phyloP scores from a whole-genome alignment of 164 flowering plant genomes.

The Umbellularia californica region DNA sequence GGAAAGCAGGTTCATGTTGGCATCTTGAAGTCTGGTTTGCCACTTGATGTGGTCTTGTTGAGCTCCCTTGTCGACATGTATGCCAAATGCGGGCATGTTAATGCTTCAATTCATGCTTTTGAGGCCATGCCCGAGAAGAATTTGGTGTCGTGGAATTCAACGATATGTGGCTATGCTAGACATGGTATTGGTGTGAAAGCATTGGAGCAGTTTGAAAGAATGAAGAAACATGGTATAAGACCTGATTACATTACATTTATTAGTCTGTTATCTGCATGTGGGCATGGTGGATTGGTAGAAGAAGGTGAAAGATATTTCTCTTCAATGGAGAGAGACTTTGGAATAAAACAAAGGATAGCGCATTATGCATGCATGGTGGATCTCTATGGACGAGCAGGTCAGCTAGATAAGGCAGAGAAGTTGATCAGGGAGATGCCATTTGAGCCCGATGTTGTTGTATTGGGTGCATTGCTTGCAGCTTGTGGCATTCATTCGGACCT shows the following conservation, averaged over 20 bases:
- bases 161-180: conserved; percentile 55
- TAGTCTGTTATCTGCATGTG: conserved; percentile 53
- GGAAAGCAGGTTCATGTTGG: conserved; percentile 46
- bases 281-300: conserved; percentile 45
- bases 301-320: conserved; percentile 42
- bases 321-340: conserved; percentile 35
- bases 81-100: conserved; percentile 51
- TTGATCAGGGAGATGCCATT: conserved; percentile 46
- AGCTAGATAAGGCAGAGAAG: conserved; percentile 42
- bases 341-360: conserved; percentile 34
- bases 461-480: conserved; percentile 69
- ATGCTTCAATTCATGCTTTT: conserved; percentile 36
- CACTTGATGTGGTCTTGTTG: conserved; percentile 32
- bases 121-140: conserved; percentile 31
- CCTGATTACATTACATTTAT: conserved; percentile 53
- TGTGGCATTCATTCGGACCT: conserved; percentile 50
- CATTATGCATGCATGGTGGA: conserved; percentile 71
- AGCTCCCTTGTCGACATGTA: conserved; percentile 55
- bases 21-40: conserved; percentile 34
- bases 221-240: conserved; percentile 24
- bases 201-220: conserved; percentile 39
- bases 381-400: conserved; percentile 54
- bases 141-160: conserved; percentile 50
- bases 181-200: conserved; percentile 50
- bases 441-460: conserved; percentile 52